phyloP scores from a whole-genome alignment of 805 yeast genomes.

The Hanseniaspora clermontiae region DNA sequence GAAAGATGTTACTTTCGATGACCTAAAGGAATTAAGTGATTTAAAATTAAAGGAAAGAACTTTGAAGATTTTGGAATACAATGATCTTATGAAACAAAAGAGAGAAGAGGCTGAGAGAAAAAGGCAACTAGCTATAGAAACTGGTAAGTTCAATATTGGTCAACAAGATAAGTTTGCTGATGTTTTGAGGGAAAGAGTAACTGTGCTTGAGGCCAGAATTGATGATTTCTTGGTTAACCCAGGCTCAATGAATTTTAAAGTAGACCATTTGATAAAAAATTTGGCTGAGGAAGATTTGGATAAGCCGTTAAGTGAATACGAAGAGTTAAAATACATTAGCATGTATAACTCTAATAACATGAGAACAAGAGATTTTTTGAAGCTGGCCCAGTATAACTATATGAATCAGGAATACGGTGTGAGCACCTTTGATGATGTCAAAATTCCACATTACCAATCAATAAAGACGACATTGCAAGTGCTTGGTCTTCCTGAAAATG shows the following conservation, averaged over 20 bases:
- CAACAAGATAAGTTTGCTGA: constrained; percentile 19
- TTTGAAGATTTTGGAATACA: background rate
- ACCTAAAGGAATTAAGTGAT: background rate
- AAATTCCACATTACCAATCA: constrained; percentile 23
- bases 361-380: constrained; percentile 52
- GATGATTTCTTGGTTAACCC: constrained; percentile 56
- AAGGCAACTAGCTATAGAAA: background rate
- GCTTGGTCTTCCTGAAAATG: constrained; percentile 12
- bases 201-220: constrained; percentile 48
- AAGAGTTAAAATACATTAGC: constrained; percentile 48
- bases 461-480: constrained; percentile 26
- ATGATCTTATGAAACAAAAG: background rate
- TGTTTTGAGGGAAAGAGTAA: constrained; percentile 48
- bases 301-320: constrained; percentile 42
- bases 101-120: background rate
- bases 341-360: constrained; percentile 39
- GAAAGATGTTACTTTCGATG: background rate
- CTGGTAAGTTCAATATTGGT: background rate
- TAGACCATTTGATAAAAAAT: constrained; percentile 51
- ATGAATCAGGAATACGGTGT: constrained; percentile 33
- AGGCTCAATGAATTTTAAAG: constrained; percentile 36
- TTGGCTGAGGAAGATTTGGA: constrained; percentile 25
- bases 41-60: background rate
- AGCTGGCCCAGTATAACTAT: constrained; percentile 45
- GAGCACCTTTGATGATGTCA: constrained; percentile 25